Base-by-base conservation (phyloP, 176 grass and related monocot species). In the Paspalum vaginatum region DNA sequence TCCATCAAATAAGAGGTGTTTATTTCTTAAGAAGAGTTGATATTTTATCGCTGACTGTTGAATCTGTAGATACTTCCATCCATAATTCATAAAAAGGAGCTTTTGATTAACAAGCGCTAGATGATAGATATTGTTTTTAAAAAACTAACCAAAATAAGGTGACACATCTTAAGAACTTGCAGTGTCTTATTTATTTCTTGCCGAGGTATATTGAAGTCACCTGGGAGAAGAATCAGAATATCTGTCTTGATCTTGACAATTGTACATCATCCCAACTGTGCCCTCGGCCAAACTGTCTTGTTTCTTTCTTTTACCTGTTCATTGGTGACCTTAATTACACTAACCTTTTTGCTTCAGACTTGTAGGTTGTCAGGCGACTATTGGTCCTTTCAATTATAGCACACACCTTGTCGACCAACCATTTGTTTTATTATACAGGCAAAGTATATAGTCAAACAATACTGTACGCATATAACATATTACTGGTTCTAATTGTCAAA, bases 401-500 rank as follows among this genome's bases (percentile, higher is more conserved):
- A 18, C 55, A 21, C 11, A 43, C 15, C n/a, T 26, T 37, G 26
- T n/a, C 39, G 15, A 76, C 57, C 70, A 81, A 65, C 20, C 12
- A 58, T 85, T 77, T 64, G 15, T 7, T 70, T 20, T 22, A 77
- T 43, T 77, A 70, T 59, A 70, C 57, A 26, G 15, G 15, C 5
- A 16, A 37, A 48, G 0, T 76, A 17, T 67, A 57, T 70, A 54
- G 26, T 89, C 67, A 83, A 76, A 13, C 56, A 85, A 76, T 81
- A 63, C 49, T 81, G n/a, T 80, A 85, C 56, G 76, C 43, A 56
- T 72, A 49, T 26, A 58, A 81, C 43, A 56, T 72, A 49, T 26
- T 65, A 76, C 40, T 77, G n/a, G 71, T 72, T 75, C 44, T 84
- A 68, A 37, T 84, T 65, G 71, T 85, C 82, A 89, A 85, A 84